Evolutionary conservation across 2,329 filamentous ascomycete genomes (phyloP).

Genomic region (Pseudogymnoascus sp.): DNA sequence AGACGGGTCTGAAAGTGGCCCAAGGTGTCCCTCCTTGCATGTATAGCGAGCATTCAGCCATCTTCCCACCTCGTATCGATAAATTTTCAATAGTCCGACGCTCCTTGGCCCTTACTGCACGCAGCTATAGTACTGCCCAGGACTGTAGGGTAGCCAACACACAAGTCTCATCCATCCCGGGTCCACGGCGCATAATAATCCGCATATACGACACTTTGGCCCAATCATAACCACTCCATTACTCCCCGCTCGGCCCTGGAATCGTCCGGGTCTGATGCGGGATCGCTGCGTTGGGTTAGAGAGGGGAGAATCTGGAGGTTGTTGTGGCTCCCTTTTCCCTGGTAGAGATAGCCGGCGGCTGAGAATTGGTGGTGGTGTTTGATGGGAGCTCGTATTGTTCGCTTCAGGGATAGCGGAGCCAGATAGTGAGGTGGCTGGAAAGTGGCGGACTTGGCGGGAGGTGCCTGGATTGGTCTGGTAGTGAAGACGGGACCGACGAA

Average conservation of each 20-base stretch:
- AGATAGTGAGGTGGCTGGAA: not conserved
- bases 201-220: not conserved
- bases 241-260: not conserved
- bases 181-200: not conserved
- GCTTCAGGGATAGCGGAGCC: not conserved
- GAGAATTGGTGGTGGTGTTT: not conserved
- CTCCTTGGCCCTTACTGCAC: not conserved
- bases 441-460: not conserved
- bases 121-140: not conserved
- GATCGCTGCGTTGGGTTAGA: conserved; percentile 1
- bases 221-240: not conserved
- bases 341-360: conserved; percentile 1
- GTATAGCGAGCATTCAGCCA: not conserved
- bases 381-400: not conserved
- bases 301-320: not conserved
- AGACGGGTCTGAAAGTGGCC: not conserved
- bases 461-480: not conserved
- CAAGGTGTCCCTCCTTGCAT: not conserved
- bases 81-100: not conserved
- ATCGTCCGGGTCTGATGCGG: not conserved
- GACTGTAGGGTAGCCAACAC: not conserved
- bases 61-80: not conserved
- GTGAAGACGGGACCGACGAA: not conserved
- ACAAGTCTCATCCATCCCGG: not conserved
- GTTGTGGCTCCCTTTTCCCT: not conserved